Evolutionary conservation across 139 green algal species (phyloP).

Genomic region (Chlorella sp.): DNA sequence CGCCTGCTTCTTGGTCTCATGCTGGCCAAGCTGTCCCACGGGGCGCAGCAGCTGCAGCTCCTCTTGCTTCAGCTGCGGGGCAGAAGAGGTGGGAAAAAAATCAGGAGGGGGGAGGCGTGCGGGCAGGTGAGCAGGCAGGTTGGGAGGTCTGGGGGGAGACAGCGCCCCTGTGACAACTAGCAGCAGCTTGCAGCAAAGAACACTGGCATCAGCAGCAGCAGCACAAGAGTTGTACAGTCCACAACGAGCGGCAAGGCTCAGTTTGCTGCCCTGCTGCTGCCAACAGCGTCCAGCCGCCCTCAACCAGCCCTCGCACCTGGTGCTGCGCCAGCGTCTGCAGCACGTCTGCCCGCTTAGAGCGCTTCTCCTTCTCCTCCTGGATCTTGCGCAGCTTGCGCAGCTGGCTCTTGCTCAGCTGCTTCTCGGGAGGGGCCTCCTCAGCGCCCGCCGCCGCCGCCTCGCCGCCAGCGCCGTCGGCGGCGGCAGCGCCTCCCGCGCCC

Average conservation of each 20-base stretch:
- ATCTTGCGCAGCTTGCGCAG: constrained; percentile 78
- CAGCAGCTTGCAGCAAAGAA: no score
- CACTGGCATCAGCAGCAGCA: no score
- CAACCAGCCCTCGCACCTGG: constrained; percentile 20
- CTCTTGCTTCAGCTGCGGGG: constrained; percentile 21
- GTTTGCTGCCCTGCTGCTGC: no score
- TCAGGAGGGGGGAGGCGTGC: no score
- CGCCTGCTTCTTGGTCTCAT: constrained; percentile 79
- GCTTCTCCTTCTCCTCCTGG: constrained; percentile 68
- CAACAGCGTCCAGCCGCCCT: no score
- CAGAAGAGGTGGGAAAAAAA: neutral
- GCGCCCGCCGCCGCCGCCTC: neutral
- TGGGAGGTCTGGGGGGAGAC: neutral
- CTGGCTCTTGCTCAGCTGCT: constrained; percentile 69
- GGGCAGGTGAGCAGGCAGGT: neutral
- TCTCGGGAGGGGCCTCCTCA: neutral
- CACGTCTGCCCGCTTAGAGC: constrained; percentile 47
- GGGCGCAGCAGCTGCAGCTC: constrained; percentile 60
- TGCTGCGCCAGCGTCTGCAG: constrained; percentile 33
- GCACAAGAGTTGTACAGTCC: no score
- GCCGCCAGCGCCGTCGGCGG: neutral
- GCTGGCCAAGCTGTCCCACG: constrained; percentile 60
- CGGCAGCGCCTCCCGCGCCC: neutral
- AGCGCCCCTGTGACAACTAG: no score
- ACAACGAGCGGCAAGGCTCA: no score